phyloP scores from a whole-genome alignment of 2,329 filamentous ascomycete species.

The Hypoxylon sp. region DNA sequence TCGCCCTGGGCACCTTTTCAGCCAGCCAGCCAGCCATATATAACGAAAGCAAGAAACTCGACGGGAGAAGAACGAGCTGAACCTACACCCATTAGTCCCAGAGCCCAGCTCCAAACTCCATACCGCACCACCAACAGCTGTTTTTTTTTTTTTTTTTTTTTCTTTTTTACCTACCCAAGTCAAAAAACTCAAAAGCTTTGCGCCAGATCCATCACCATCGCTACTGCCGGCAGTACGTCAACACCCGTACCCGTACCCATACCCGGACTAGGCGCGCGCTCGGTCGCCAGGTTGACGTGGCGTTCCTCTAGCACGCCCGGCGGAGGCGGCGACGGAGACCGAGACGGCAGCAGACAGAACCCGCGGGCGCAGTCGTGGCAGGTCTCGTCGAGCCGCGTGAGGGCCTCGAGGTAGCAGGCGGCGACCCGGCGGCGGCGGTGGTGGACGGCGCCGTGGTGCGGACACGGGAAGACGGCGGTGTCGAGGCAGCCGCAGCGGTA shows the following conservation, averaged over 20 bases:
- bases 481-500: slow-evolving; percentile 47
- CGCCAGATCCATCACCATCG: background rate
- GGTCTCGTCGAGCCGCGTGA: slow-evolving; percentile 36
- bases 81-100: too few relatives aligned
- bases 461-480: slow-evolving; percentile 40
- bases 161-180: background rate
- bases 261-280: background rate
- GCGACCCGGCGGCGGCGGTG: slow-evolving; percentile 7
- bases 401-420: slow-evolving; percentile 15
- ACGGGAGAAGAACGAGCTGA: too few relatives aligned
- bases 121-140: too few relatives aligned
- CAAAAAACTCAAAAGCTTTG: background rate
- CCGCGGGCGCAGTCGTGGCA: slow-evolving; percentile 42
- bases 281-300: slow-evolving; percentile 17
- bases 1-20: background rate
- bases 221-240: too few relatives aligned
- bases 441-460: background rate
- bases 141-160: too few relatives aligned
- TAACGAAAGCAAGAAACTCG: too few relatives aligned
- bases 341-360: background rate
- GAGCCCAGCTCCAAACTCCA: too few relatives aligned
- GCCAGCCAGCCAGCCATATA: too few relatives aligned
- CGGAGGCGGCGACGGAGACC: background rate
- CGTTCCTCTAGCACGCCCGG: slow-evolving; percentile 24
- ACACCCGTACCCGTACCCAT: background rate